Evolutionary conservation across 2,329 filamentous ascomycete genomes (phyloP).

Genomic region (Sclerotiophoma versabilis): DNA sequence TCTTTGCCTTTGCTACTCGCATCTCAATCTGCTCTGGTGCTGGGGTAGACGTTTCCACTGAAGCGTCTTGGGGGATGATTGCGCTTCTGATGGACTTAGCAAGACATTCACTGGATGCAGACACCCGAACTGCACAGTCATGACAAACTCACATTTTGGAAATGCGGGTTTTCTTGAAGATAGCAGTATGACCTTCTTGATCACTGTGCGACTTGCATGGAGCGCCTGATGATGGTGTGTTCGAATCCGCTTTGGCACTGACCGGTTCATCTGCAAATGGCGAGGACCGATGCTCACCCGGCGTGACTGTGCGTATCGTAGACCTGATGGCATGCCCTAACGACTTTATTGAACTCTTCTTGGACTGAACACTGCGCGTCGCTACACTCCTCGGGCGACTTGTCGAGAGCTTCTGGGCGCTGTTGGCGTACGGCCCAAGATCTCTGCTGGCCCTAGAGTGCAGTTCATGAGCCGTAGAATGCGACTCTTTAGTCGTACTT

Average conservation of each 20-base stretch:
- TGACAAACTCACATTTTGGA: conserved; percentile 1
- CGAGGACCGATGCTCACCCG: conserved; percentile 25
- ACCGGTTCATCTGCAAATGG: conserved; percentile 12
- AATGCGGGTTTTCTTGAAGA: conserved; percentile 1
- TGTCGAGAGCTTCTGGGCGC: conserved; percentile 20
- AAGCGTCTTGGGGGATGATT: background rate
- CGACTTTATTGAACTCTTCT: conserved; percentile 37
- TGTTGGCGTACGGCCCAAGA: conserved; percentile 7
- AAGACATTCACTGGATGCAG: background rate
- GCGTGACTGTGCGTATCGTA: conserved; percentile 50
- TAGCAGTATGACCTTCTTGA: background rate
- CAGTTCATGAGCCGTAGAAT: conserved; percentile 13
- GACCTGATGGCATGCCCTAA: conserved; percentile 39
- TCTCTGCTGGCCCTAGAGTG: conserved; percentile 25
- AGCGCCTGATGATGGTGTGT: conserved; percentile 12
- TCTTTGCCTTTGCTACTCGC: conserved; percentile 48
- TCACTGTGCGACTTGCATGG: background rate
- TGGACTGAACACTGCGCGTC: conserved; percentile 27
- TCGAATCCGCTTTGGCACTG: conserved; percentile 11
- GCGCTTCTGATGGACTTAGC: background rate
- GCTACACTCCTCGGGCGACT: conserved; percentile 19
- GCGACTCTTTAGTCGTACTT: conserved; percentile 27
- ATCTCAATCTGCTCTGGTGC: conserved; percentile 50
- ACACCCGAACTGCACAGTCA: too few species aligned
- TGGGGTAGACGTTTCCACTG: conserved; percentile 29